Conservation (phyloP, 2,329 filamentous ascomycete species). For the Ascochyta fabae region DNA sequence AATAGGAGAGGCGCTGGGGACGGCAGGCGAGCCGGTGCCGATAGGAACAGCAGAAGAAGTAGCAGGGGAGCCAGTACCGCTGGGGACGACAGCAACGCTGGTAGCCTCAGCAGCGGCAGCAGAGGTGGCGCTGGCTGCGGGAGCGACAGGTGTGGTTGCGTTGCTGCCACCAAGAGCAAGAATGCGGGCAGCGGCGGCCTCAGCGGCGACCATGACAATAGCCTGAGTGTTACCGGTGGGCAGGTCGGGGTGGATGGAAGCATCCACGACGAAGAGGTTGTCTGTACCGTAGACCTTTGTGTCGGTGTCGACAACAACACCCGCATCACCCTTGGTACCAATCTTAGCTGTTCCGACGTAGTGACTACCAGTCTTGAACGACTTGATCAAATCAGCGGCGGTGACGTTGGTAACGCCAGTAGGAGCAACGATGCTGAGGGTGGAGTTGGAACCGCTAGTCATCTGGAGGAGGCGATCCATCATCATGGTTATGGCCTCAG, state of each 20-base stretch:
- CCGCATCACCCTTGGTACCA: constrained; percentile 49
- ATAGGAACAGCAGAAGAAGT: constrained; percentile 3
- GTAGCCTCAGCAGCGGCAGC: constrained; percentile 12
- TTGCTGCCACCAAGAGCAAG: constrained; percentile 47
- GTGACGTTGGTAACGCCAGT: constrained; percentile 51
- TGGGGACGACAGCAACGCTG: constrained; percentile 6
- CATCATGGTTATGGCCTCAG: constrained; percentile 52
- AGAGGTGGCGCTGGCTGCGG: neutral
- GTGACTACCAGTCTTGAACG: constrained; percentile 43
- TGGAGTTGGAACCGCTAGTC: constrained; percentile 37
- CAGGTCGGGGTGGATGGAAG: constrained; percentile 67
- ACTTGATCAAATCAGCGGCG: constrained; percentile 43
- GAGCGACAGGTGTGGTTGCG: constrained; percentile 24
- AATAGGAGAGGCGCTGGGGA: constrained; percentile 16
- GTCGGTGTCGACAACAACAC: constrained; percentile 48
- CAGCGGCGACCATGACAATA: constrained; percentile 68
- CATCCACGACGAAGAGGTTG: constrained; percentile 56
- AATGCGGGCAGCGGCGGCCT: constrained; percentile 64
- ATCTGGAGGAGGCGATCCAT: constrained; percentile 53
- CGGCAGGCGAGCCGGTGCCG: constrained; percentile 8
- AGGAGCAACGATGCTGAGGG: constrained; percentile 42
- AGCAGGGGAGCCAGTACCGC: constrained; percentile 1
- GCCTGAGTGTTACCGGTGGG: constrained; percentile 72
- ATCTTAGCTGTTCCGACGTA: constrained; percentile 63
- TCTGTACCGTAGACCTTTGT: constrained; percentile 55